Base-by-base conservation (phyloP, 352 stramenopile species). In the Blastocystis sp. region DNA sequence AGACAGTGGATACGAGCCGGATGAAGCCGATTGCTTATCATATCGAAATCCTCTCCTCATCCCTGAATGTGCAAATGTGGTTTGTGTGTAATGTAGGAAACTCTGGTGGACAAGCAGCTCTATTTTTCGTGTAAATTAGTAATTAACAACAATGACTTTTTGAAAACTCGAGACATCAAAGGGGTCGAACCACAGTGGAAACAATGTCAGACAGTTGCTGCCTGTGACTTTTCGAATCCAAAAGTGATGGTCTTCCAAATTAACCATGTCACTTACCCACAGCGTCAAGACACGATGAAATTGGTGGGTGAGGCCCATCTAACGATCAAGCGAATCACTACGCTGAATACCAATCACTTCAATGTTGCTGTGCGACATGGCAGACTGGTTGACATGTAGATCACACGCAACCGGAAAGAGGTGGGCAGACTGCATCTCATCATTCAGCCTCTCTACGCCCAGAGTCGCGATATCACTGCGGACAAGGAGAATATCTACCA, bases 131-230 rank as follows among this genome's bases (percentile, higher is more conserved):
- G 50, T 37, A n/a, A 50, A 5, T 23, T 84, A 8, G n/a, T 66
- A 37, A 84, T 84, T 23, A 66, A 23, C 50, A 68, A 68, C 23
- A 34, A 43, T 26, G 29, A 47, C 29, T 66, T 53, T 39, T 3
- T 84, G 23, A 64, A 53, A n/a, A 84, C 73, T 18, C 43, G 53
- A 9, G 73, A 84, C 39, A 39, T 54, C 4, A 84, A 84, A 26
- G 73, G 73, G 55, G 26, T 69, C 3, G 7, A 53, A 11, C 73
- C 73, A 54, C 45, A 59, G 20, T 59, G 50, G 50, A 59, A 59
- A n/a, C 50, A n/a, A n/a, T n/a, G 50, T 3, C 50, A 59, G 20
- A 59, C 20, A 13, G 50, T 59, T 13, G 13, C 50, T 0, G 5
- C 54, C 34, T 13, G 47, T 66, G 6, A 53, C 59, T 39, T 84